Percentiles rank a stretch among this genome's conserved stretches.
Conservation (phyloP, 164 flowering plant genomes). For the Aristolochia fimbriata region DNA sequence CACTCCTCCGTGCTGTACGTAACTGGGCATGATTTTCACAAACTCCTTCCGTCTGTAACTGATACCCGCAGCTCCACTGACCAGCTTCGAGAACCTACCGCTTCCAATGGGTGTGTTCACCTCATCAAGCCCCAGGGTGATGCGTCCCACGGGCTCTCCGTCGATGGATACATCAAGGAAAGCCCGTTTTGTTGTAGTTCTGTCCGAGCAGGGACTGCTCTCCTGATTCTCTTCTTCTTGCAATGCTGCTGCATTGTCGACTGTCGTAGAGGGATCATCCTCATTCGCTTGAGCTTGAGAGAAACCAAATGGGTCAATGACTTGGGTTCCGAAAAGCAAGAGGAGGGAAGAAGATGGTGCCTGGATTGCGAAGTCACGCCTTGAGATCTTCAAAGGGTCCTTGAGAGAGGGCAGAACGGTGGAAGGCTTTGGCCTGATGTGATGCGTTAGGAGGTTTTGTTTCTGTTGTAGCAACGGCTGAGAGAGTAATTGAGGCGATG, state of each 20-base stretch:
- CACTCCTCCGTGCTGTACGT: slow-evolving; percentile 81
- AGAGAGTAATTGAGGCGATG: neutral
- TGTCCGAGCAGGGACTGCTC: slow-evolving; percentile 17
- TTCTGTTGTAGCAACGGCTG: neutral
- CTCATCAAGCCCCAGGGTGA: slow-evolving; percentile 49
- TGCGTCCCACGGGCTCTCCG: slow-evolving; percentile 62
- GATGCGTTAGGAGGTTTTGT: slow-evolving; percentile 7
- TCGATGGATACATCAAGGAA: slow-evolving; percentile 74
- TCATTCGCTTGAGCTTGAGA: slow-evolving; percentile 39
- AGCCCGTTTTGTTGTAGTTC: slow-evolving; percentile 34
- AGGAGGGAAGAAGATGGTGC: slow-evolving; percentile 35
- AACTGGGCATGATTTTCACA: slow-evolving; percentile 72
- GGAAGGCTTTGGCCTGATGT: slow-evolving; percentile 7
- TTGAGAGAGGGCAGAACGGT: slow-evolving; percentile 8
- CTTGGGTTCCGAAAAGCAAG: slow-evolving; percentile 11
- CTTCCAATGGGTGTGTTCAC: slow-evolving; percentile 41
- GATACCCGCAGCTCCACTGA: slow-evolving; percentile 64
- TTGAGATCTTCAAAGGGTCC: slow-evolving; percentile 30
- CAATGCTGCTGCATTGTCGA: neutral
- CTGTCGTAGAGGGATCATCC: slow-evolving; percentile 8
- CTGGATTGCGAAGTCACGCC: slow-evolving; percentile 36
- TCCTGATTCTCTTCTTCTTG: neutral
- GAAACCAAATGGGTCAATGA: slow-evolving; percentile 17
- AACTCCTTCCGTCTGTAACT: slow-evolving; percentile 91
- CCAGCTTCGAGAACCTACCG: slow-evolving; percentile 48